phyloP scores from a whole-genome alignment of 768 basidiomycete species.

The Pisolithus albus region DNA sequence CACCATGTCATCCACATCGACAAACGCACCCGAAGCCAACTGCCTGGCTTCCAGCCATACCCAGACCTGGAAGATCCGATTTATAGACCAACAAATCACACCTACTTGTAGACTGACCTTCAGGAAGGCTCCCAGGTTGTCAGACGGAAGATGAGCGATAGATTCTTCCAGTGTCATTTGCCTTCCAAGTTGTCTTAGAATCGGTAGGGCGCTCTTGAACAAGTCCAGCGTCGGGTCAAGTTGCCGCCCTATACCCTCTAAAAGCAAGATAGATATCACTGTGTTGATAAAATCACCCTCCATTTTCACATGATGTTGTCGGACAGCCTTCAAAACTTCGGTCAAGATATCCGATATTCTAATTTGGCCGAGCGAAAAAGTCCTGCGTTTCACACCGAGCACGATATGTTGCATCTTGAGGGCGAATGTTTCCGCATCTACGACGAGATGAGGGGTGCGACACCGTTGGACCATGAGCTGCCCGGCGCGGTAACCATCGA shows the following conservation, averaged over 20 bases:
- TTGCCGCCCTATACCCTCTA: constrained; percentile 95
- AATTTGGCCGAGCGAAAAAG: constrained; percentile 95
- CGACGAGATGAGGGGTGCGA: constrained; percentile 79
- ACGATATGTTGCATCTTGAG: constrained; percentile 97
- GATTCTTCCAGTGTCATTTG: constrained; percentile 79
- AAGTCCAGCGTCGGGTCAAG: constrained; percentile 88
- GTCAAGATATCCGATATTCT: constrained; percentile 90
- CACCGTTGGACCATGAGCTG: constrained; percentile 96
- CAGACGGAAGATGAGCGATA: constrained; percentile 53
- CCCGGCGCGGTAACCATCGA: constrained; percentile 93
- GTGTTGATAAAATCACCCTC: constrained; percentile 99
- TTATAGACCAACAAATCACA: not conserved
- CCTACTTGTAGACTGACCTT: constrained; percentile 52
- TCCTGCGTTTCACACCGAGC: constrained; percentile 88
- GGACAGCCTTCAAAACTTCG: constrained; percentile 80
- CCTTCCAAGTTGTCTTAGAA: constrained; percentile 82
- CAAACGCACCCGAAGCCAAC: constrained; percentile 69
- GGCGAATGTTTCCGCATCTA: constrained; percentile 93
- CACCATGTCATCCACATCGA: constrained; percentile 79
- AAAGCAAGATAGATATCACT: constrained; percentile 83
- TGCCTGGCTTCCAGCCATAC: constrained; percentile 89
- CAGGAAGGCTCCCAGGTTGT: constrained; percentile 76
- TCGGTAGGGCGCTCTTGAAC: constrained; percentile 93
- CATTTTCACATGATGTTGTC: constrained; percentile 95
- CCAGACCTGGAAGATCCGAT: constrained; percentile 59